phyloP scores from a whole-genome alignment of 306 rosid species.

The Inga laurina region DNA sequence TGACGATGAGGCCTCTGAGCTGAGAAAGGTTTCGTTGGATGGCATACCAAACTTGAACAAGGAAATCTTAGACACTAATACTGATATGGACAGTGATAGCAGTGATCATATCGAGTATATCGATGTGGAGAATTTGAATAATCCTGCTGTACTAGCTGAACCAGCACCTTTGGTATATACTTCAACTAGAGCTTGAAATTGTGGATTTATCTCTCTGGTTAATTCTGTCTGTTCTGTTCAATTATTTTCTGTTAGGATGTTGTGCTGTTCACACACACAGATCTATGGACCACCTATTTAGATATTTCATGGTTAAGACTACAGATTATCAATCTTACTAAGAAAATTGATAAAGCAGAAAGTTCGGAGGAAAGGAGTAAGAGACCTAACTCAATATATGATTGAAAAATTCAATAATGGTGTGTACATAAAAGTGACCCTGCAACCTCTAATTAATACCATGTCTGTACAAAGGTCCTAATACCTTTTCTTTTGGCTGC shows the following conservation, averaged over 20 bases:
- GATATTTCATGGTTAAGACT: background rate
- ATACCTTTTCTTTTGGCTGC: background rate
- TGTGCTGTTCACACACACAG: constrained; percentile 5
- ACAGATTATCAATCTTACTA: background rate
- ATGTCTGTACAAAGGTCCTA: background rate
- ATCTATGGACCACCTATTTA: background rate
- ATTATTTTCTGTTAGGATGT: background rate
- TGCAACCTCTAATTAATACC: background rate
- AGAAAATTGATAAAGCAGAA: background rate
- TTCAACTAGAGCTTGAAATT: constrained; percentile 15
- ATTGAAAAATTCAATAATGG: background rate
- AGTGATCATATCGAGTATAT: constrained; percentile 25
- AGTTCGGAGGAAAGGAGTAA: background rate
- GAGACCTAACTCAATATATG: background rate
- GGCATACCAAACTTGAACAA: constrained; percentile 36
- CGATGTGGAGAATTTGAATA: constrained; percentile 34
- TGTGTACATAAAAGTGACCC: background rate
- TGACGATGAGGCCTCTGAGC: constrained; percentile 49
- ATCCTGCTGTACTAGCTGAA: constrained; percentile 35
- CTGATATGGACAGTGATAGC: constrained; percentile 26
- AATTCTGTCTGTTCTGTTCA: constrained; percentile 9
- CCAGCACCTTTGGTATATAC: constrained; percentile 49
- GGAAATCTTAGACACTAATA: constrained; percentile 35
- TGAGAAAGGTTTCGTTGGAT: constrained; percentile 34
- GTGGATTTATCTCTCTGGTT: background rate